Conservation (phyloP, 2,329 filamentous ascomycete genomes). For the Leptographium radiaticola region DNA sequence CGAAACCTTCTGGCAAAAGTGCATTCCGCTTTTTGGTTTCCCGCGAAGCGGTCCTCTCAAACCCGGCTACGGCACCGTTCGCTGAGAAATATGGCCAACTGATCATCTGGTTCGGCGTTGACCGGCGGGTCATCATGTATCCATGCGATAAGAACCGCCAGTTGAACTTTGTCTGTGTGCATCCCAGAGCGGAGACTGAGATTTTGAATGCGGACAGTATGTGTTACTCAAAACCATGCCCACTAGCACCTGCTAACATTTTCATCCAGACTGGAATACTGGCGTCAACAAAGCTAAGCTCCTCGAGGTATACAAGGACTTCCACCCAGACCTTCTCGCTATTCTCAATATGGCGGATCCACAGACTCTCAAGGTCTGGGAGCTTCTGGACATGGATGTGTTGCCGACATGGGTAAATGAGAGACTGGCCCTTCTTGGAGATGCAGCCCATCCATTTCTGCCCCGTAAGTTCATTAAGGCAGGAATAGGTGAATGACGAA, state of each 20-base stretch:
- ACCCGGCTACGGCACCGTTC: slow-evolving; percentile 22
- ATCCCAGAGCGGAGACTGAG: slow-evolving; percentile 30
- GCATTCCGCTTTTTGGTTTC: slow-evolving; percentile 44
- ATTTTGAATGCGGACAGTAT: slow-evolving; percentile 18
- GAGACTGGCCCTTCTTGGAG: slow-evolving; percentile 45
- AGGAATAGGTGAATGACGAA: accelerated
- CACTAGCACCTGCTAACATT: too few relatives aligned
- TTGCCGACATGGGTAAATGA: slow-evolving; percentile 41
- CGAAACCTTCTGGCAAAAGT: slow-evolving; percentile 32
- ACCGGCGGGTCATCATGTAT: slow-evolving; percentile 33
- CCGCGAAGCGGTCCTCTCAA: slow-evolving; percentile 17
- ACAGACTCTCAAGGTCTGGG: slow-evolving; percentile 40
- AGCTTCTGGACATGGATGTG: slow-evolving; percentile 44
- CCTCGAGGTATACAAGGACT: slow-evolving; percentile 26
- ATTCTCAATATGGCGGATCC: slow-evolving; percentile 30
- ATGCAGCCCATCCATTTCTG: slow-evolving; percentile 56
- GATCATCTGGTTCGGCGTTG: slow-evolving; percentile 26
- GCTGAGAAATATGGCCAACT: slow-evolving; percentile 18
- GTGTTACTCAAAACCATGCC: neutral
- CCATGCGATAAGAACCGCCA: slow-evolving; percentile 29
- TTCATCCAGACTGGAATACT: slow-evolving; percentile 24
- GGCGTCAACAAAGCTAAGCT: slow-evolving; percentile 23
- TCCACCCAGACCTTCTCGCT: slow-evolving; percentile 25
- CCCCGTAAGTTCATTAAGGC: slow-evolving; percentile 30
- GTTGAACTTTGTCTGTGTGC: slow-evolving; percentile 38